Base-by-base conservation (phyloP, 306 rosid species). In the Myrica gale region DNA sequence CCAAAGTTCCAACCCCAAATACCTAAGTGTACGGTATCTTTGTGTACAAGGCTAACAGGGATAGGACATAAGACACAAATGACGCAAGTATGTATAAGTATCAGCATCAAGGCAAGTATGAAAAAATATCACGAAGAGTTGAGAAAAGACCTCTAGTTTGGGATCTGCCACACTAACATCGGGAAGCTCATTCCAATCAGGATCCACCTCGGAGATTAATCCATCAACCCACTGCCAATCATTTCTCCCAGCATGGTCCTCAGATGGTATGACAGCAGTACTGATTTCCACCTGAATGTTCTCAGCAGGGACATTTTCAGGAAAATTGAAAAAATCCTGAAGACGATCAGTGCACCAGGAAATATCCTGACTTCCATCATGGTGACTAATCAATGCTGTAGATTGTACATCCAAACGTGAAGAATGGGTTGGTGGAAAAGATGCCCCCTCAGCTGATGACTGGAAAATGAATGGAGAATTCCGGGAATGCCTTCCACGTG, bases 211-310 rank as follows among this genome's bases (percentile, higher is more conserved):
- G 0, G 93, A 79, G 81, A 90, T 93, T 74, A 88, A 82, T 50
- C 80, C 89, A 79, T 86, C 97, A 57, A 84, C 90, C 98, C 97
- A 91, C 76, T 88, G 93, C 82, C 89, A 85, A 75, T 89, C 89
- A 63, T 87, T 44, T 84, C 78, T 85, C 76, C 82, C 87, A 41
- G 80, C 75, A 67, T 78, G 87, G 52, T 85, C 91, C 15, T 81
- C 92, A 0, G 87, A 73, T 47, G 78, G 55, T 56, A 87, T 69
- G 70, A 56, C 86, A 80, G 86, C 71, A n/a, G 76, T 55, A 81
- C 80, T 41, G 63, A 72, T 66, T 85, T 87, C 92, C 74, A 78
- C 87, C 67, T 76, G 89, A 79, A 79, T 88, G 69, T 76, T 85
- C 85, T 84, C 95, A 84, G 63, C 79, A 62, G 93, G 71, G 74